Conservation (phyloP, 2,329 filamentous ascomycete genomes). For the Metarhizium album region DNA sequence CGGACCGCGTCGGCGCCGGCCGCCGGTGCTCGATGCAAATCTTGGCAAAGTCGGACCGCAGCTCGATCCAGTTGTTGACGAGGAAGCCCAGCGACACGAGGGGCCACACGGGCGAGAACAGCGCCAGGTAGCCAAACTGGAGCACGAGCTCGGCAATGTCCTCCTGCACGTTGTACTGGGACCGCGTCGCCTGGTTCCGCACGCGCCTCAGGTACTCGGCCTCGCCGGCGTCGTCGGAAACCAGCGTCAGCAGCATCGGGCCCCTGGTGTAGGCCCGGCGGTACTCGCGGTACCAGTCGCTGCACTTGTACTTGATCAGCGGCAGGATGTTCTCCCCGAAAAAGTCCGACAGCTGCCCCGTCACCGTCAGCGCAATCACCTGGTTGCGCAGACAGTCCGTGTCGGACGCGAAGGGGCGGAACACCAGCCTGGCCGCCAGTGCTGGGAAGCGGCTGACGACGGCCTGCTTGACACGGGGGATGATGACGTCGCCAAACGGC, state of each 20-base stretch:
- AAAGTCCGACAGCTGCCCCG: constrained; percentile 59
- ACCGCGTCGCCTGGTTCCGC: constrained; percentile 56
- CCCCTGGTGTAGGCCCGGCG: constrained; percentile 24
- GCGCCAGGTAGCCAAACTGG: constrained; percentile 61
- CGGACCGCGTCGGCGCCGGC: constrained; percentile 56
- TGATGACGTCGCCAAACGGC: constrained; percentile 56
- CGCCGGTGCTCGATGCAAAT: constrained; percentile 65
- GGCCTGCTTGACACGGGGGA: constrained; percentile 55
- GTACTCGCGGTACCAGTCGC: constrained; percentile 33
- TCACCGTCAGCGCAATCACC: constrained; percentile 65
- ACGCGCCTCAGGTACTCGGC: constrained; percentile 51
- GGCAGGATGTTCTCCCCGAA: constrained; percentile 64
- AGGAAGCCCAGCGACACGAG: constrained; percentile 62
- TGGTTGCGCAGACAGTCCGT: constrained; percentile 56
- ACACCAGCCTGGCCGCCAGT: constrained; percentile 40
- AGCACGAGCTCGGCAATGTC: constrained; percentile 66
- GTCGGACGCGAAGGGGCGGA: constrained; percentile 51
- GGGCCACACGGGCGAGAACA: constrained; percentile 69
- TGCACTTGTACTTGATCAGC: constrained; percentile 50
- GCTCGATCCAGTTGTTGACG: constrained; percentile 67
- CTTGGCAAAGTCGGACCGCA: constrained; percentile 67
- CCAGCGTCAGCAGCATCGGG: constrained; percentile 33
- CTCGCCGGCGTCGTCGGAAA: constrained; percentile 52
- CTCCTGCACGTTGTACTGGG: constrained; percentile 59
- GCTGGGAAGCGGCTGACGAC: constrained; percentile 34